A percentile compares a stretch with the other conserved stretches of the same genome.
These are phyloP conservation scores for Austroboletus novae-zelandiae DNA, from an alignment of 1,284 basidiomycete species.

Conservation along the genomic window DNA sequence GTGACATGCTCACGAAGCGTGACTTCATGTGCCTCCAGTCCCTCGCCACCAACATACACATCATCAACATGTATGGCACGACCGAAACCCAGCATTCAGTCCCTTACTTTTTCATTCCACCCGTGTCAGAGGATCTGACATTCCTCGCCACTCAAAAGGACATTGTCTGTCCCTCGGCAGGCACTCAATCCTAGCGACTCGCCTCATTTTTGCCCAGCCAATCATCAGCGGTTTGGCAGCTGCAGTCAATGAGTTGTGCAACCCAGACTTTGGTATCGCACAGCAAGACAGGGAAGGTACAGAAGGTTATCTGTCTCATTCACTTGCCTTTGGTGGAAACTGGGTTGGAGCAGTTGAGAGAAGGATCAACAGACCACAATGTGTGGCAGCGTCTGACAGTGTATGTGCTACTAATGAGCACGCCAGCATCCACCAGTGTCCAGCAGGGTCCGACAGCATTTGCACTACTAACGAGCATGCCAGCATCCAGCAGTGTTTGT, in stretches of 20 bases:
- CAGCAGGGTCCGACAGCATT: too few relatives aligned
- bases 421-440: too few relatives aligned
- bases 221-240: slow-evolving; percentile 81
- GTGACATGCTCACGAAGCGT: slow-evolving; percentile 98
- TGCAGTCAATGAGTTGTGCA: slow-evolving; percentile 76
- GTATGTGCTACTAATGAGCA: too few relatives aligned
- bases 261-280: slow-evolving; percentile 79
- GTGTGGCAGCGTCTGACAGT: too few relatives aligned
- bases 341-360: slow-evolving; percentile 72
- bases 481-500: too few relatives aligned
- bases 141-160: slow-evolving; percentile 97
- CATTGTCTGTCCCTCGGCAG: slow-evolving; percentile 98
- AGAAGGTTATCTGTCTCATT: slow-evolving; percentile 90
- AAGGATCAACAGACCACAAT: slow-evolving; percentile 78
- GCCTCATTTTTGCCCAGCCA: slow-evolving; percentile 93
- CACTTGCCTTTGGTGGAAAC: slow-evolving; percentile 67
- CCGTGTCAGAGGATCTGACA: slow-evolving; percentile 80
- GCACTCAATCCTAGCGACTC: slow-evolving; percentile 97
- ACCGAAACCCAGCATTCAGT: slow-evolving; percentile 99
- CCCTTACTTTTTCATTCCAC: slow-evolving; percentile 94
- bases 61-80: slow-evolving; percentile 99
- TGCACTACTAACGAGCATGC: too few relatives aligned
- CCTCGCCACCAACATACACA: slow-evolving; percentile 88
- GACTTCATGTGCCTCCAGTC: slow-evolving; percentile 95
- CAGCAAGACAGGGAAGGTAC: slow-evolving; percentile 55